These are phyloP conservation scores for Fusarium continuum DNA, from an alignment of 2,329 filamentous ascomycete genomes.

Conservation along the genomic window DNA sequence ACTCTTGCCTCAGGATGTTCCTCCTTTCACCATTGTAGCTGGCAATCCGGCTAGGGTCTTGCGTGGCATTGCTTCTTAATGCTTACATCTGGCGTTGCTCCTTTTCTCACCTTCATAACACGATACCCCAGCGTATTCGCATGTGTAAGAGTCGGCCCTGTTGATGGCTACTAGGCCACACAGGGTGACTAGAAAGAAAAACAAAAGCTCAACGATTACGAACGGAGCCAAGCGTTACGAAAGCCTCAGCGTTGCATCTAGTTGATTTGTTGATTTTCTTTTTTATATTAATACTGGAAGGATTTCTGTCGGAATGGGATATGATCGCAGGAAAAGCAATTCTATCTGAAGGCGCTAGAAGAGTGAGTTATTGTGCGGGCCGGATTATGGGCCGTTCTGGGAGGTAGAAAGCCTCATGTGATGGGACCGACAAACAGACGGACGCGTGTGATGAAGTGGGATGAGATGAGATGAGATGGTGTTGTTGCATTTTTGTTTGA, in stretches of 20 bases:
- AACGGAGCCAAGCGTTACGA: conserved; percentile 32
- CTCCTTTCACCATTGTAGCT: conserved; percentile 72
- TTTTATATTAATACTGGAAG: conserved; percentile 6
- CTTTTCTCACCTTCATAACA: conserved; percentile 39
- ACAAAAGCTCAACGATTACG: conserved; percentile 11
- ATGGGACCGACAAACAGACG: neutral
- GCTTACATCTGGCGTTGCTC: conserved; percentile 15
- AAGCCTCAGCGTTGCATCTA: conserved; percentile 33
- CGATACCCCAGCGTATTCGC: conserved; percentile 46
- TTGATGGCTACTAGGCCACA: neutral
- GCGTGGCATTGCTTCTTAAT: conserved; percentile 50
- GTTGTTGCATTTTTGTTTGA: conserved; percentile 28
- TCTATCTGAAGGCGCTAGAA: conserved; percentile 22
- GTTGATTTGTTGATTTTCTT: neutral
- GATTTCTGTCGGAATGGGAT: conserved; percentile 18
- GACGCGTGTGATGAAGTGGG: conserved; percentile 21
- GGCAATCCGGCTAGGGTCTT: conserved; percentile 74
- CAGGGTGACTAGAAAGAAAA: conserved; percentile 4
- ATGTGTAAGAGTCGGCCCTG: conserved; percentile 35
- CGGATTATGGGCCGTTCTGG: conserved; percentile 9
- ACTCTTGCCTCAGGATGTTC: conserved; percentile 61
- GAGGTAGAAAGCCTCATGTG: conserved; percentile 26
- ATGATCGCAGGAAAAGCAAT: conserved; percentile 29
- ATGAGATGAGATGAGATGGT: conserved; percentile 29
- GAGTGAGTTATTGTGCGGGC: conserved; percentile 13